Evolutionary conservation across 192 early-diverging fungal species (phyloP).

Genomic region (Coemansia sp.): DNA sequence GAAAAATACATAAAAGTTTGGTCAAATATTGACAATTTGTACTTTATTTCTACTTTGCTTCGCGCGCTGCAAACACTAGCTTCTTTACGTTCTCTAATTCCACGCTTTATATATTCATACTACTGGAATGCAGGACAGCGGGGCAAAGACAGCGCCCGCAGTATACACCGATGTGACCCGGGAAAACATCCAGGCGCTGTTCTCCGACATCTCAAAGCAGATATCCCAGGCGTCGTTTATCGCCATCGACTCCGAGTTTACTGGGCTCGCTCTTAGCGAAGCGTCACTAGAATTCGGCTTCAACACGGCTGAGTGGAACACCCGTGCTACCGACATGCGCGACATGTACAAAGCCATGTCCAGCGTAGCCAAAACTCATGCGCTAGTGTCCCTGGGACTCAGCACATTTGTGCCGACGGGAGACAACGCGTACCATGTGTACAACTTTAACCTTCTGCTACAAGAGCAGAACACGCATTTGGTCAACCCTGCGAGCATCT

Average conservation of each 20-base stretch:
- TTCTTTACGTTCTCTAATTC: not conserved
- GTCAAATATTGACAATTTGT: too few relatives aligned
- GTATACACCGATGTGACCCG: constrained; percentile 70
- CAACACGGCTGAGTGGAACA: constrained; percentile 42
- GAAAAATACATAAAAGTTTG: too few relatives aligned
- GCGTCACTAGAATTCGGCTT: constrained; percentile 26
- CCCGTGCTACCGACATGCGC: constrained; percentile 67
- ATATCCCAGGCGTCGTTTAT: constrained; percentile 67
- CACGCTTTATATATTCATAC: not conserved
- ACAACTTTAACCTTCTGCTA: constrained; percentile 57
- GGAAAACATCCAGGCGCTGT: constrained; percentile 57
- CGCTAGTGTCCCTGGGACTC: constrained; percentile 84
- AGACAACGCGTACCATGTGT: constrained; percentile 64
- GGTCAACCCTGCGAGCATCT: constrained; percentile 68
- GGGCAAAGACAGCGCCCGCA: constrained; percentile 18
- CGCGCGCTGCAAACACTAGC: too few relatives aligned
- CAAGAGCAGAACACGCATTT: constrained; percentile 60
- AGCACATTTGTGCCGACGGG: constrained; percentile 26
- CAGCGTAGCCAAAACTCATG: constrained; percentile 70
- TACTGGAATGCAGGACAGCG: constrained; percentile 8
- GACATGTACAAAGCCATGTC: constrained; percentile 76
- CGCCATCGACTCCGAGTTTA: constrained; percentile 90
- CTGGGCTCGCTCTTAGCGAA: constrained; percentile 66
- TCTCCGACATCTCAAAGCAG: constrained; percentile 46
- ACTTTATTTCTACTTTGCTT: too few relatives aligned